Evolutionary conservation across 1,284 basidiomycete species (phyloP).

Genomic region (Moesziomyces aphidis): DNA sequence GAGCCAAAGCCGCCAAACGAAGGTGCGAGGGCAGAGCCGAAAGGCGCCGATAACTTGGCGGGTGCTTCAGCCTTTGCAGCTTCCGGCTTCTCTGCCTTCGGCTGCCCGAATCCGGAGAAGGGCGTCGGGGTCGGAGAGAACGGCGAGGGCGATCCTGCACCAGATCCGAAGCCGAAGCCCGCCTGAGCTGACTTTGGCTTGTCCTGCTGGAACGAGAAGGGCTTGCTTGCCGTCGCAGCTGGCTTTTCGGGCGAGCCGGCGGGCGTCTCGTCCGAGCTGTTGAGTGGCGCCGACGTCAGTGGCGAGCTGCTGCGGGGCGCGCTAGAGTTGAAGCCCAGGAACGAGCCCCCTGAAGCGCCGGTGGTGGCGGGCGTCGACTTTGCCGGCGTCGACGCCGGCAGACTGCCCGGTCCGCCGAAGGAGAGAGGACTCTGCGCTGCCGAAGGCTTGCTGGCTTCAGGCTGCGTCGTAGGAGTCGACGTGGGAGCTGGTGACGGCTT

Average conservation of each 20-base stretch:
- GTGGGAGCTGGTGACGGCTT: conserved; percentile 6
- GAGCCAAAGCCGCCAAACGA: conserved; percentile 11
- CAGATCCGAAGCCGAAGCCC: conserved; percentile 8
- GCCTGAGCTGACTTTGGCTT: conserved; percentile 16
- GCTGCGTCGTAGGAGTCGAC: not conserved
- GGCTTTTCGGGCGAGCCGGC: conserved; percentile 34
- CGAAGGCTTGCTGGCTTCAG: not conserved
- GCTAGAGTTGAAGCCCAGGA: conserved; percentile 47
- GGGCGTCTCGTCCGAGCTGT: conserved; percentile 34
- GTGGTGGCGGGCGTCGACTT: conserved; percentile 9
- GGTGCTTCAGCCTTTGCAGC: conserved; percentile 6
- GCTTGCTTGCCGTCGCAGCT: conserved; percentile 20
- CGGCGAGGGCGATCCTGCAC: conserved; percentile 16
- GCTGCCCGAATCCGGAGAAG: conserved; percentile 25
- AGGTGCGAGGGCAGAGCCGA: conserved; percentile 5
- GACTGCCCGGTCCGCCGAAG: not conserved
- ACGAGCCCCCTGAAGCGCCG: conserved; percentile 11
- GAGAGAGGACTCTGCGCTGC: not conserved
- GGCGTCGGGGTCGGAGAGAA: not conserved
- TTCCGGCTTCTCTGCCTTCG: conserved; percentile 1
- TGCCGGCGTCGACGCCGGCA: conserved; percentile 9
- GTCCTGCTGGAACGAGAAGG: conserved; percentile 26
- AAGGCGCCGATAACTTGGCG: not conserved
- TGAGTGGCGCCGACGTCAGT: conserved; percentile 46
- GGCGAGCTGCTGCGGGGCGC: conserved; percentile 54